phyloP scores from a whole-genome alignment of 345 rosid genomes.

The Raphanus raphanistrum region DNA sequence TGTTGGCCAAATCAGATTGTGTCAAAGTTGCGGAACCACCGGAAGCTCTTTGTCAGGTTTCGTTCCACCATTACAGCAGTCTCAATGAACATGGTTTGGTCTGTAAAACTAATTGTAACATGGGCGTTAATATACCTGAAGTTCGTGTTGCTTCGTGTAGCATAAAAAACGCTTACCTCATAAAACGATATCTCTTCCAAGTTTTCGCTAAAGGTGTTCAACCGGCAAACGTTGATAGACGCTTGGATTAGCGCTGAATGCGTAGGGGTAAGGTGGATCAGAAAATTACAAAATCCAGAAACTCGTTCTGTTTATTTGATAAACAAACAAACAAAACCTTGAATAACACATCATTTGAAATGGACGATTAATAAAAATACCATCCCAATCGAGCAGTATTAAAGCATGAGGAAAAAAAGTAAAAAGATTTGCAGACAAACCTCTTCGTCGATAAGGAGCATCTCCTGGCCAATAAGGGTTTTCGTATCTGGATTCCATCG shows the following conservation, averaged over 20 bases:
- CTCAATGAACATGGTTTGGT: neutral
- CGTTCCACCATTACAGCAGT: neutral
- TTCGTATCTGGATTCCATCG: too few relatives aligned
- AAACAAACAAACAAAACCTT: too few relatives aligned
- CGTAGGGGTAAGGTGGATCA: neutral
- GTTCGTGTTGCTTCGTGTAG: neutral
- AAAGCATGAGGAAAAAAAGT: too few relatives aligned
- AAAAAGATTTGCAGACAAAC: too few relatives aligned
- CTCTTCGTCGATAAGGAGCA: too few relatives aligned
- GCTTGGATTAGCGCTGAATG: neutral
- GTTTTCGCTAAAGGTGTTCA: neutral
- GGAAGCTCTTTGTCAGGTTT: neutral
- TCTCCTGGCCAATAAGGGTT: too few relatives aligned
- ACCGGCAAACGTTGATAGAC: neutral
- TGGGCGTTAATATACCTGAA: neutral
- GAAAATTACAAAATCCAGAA: too few relatives aligned
- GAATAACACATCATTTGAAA: too few relatives aligned
- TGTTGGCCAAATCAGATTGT: neutral
- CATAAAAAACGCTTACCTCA: neutral
- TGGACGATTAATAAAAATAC: too few relatives aligned
- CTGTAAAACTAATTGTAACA: neutral
- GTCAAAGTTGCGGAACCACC: neutral
- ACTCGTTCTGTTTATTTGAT: too few relatives aligned
- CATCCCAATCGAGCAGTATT: too few relatives aligned
- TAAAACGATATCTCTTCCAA: too few relatives aligned